A percentile compares a stretch with the other conserved stretches of the same genome.
Evolutionary conservation across 2,329 filamentous ascomycete species (phyloP).

Genomic region (Fusarium dlaminii): DNA sequence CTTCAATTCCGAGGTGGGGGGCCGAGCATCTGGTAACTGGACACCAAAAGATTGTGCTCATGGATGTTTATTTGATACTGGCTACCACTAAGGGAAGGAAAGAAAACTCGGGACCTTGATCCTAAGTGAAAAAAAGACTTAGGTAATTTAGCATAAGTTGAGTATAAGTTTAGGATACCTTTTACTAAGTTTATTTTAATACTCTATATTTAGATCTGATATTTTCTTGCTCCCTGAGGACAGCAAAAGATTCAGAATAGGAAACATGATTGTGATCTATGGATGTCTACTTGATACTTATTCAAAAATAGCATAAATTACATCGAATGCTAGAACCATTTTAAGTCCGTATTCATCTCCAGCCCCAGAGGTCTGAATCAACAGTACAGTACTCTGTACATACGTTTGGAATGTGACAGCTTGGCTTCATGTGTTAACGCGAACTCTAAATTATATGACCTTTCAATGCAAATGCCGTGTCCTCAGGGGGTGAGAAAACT

Average conservation of each 20-base stretch:
- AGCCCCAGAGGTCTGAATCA: background rate
- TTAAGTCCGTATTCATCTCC: background rate
- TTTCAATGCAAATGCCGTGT: background rate
- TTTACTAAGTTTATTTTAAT: too few species aligned
- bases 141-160: too few species aligned
- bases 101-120: too few species aligned
- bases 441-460: background rate
- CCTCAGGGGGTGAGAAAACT: background rate
- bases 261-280: background rate
- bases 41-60: too few species aligned
- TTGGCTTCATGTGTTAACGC: background rate
- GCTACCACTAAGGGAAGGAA: too few species aligned
- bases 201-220: too few species aligned
- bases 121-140: too few species aligned
- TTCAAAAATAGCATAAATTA: background rate
- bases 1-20: conserved; percentile 31
- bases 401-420: conserved; percentile 18
- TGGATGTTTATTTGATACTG: too few species aligned
- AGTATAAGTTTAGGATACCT: too few species aligned
- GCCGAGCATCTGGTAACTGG: background rate
- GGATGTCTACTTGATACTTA: background rate
- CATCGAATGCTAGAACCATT: background rate
- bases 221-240: background rate
- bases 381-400: background rate
- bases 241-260: background rate